Evolutionary conservation across 331 rosid genomes (phyloP), one percentile per base, ranked within the genome.

Genomic region (Prunus yedoensis): DNA sequence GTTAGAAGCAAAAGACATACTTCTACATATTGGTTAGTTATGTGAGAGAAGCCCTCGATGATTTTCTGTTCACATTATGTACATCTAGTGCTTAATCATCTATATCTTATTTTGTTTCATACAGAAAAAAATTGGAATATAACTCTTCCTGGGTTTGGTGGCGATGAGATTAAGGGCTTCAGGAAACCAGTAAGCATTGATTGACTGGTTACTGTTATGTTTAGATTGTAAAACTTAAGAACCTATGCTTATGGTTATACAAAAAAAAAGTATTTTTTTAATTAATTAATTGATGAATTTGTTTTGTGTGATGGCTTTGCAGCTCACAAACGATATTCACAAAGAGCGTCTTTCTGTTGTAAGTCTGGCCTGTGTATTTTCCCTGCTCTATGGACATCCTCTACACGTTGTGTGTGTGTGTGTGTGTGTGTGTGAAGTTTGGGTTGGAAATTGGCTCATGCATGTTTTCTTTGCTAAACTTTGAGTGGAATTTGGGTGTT

Each of bases 71-170:
- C 63, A 17, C 61, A 63, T 73, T 41, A 27, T 68, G 30, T 46
- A 18, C 62, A 53, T 64, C 54, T 45, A 47, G 66, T 41, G 32
- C 73, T 79, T 59, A 71, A 77, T n/a, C 32, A 70, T 51, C 65
- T 74, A 8, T 57, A 46, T 35, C 46, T 59, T 30, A n/a, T 81
- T 62, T 68, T 32, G 74, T 60, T 81, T 66, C 69, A 56, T 77
- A 10, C 88, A 94, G 99, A 94, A 86, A 93, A 87, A 81, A 85
- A 85, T 80, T 94, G 97, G 99, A 92, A 87, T 79, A 85, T 94
- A 72, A 75, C 90, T 53, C 97, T 94, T 84, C 96, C 97, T 77
- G 99, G 99, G 70, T 94, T 94, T 80, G 91, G 89, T 53, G 89
- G 97, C 35, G 99, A 94, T 69, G 99, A 94, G 82, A 94, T 94